Percentiles rank a stretch among this genome's conserved stretches.
Evolutionary conservation across 345 rosid genomes (phyloP).

Genomic region (Salix purpurea): DNA sequence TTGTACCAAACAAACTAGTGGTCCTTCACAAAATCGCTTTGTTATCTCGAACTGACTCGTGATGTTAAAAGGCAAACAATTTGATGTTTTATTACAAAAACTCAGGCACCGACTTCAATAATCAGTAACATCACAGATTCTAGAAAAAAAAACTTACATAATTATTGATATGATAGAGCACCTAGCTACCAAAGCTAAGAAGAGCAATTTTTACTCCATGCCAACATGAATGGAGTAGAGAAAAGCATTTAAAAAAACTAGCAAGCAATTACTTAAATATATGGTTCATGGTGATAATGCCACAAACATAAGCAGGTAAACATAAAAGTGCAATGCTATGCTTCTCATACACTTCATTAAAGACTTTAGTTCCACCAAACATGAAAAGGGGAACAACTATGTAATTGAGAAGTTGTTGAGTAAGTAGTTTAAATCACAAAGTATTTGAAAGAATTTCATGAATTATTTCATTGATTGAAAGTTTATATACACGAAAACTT

Average conservation of each 20-base stretch:
- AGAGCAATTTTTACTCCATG: too few species aligned
- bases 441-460: too few species aligned
- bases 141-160: background rate
- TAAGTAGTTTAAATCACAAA: too few species aligned
- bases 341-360: background rate
- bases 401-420: too few species aligned
- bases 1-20: background rate
- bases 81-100: background rate
- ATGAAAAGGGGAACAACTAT: background rate
- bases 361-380: background rate
- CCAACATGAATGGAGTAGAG: background rate
- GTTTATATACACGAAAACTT: too few species aligned
- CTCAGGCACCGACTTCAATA: background rate
- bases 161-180: background rate
- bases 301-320: background rate
- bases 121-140: background rate
- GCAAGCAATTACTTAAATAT: background rate
- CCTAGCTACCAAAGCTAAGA: background rate
- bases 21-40: background rate
- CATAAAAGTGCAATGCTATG: background rate
- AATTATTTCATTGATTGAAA: too few species aligned
- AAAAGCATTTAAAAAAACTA: background rate
- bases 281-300: background rate
- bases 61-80: background rate
- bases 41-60: background rate